Evolutionary conservation across 345 rosid species (phyloP).

Genomic region (Eucalyptus melliodora): DNA sequence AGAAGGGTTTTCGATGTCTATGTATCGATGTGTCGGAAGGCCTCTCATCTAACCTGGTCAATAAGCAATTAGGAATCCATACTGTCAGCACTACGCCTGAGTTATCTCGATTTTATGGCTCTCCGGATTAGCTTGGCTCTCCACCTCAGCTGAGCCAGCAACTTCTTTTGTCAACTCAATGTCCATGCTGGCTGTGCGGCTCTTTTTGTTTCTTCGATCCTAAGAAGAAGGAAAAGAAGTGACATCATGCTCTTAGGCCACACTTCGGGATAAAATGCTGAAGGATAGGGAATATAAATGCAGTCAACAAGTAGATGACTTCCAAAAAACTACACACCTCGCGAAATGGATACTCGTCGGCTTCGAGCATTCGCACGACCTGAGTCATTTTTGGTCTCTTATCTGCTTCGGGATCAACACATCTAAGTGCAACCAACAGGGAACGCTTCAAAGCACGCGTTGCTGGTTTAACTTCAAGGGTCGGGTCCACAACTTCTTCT

Average conservation of each 20-base stretch:
- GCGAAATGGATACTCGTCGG: constrained; percentile 68
- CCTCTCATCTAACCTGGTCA: not conserved
- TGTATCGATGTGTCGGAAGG: not conserved
- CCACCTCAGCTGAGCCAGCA: constrained; percentile 12
- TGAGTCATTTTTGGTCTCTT: constrained; percentile 96
- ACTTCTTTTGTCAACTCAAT: constrained; percentile 52
- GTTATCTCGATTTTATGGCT: constrained; percentile 13
- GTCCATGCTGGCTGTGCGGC: constrained; percentile 64
- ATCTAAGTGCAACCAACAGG: constrained; percentile 73
- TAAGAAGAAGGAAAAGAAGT: not conserved
- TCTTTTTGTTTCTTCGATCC: constrained; percentile 72
- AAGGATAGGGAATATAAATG: not conserved
- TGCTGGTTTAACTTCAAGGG: constrained; percentile 60
- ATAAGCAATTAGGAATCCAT: not conserved
- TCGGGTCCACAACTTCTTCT: constrained; percentile 86
- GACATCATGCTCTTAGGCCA: not conserved
- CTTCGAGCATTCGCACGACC: constrained; percentile 80
- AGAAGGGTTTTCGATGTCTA: not conserved
- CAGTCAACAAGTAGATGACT: not conserved
- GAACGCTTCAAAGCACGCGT: constrained; percentile 67
- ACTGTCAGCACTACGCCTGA: constrained; percentile 15
- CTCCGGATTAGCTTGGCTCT: constrained; percentile 16
- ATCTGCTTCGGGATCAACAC: constrained; percentile 83
- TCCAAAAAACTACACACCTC: constrained; percentile 29
- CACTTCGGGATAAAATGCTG: not conserved